phyloP scores from a whole-genome alignment of 1,284 basidiomycete species.

The Tilletia horrida region DNA sequence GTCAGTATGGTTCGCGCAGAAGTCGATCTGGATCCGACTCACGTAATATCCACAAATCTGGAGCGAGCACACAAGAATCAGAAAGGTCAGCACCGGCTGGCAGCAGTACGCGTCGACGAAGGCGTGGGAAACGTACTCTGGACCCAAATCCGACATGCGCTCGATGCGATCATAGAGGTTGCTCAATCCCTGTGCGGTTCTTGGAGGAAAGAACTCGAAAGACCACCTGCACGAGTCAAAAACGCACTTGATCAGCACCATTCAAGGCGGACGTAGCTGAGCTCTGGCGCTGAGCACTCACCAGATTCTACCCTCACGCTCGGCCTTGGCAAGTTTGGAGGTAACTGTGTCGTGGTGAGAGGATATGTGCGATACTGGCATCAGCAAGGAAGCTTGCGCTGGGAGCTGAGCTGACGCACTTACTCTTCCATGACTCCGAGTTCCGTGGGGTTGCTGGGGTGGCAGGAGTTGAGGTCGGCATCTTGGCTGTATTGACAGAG shows the following conservation, averaged over 20 bases:
- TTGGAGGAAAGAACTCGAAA: conserved; percentile 93
- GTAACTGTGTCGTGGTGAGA: conserved; percentile 32
- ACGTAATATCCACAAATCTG: conserved; percentile 18
- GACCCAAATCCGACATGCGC: conserved; percentile 90
- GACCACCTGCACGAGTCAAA: conserved; percentile 53
- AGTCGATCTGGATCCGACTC: not conserved
- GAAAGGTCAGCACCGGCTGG: not conserved
- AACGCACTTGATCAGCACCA: too few relatives aligned
- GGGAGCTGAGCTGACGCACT: not conserved
- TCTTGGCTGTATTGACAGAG: not conserved
- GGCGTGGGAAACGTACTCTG: conserved; percentile 71
- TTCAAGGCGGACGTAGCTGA: too few relatives aligned
- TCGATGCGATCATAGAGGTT: conserved; percentile 76
- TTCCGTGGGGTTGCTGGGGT: conserved; percentile 1
- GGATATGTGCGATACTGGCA: not conserved
- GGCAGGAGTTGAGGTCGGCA: not conserved
- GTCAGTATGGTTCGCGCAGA: not conserved
- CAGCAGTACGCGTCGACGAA: conserved; percentile 49
- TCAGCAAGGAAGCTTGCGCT: not conserved
- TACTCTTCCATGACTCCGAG: conserved; percentile 21
- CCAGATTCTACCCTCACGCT: conserved; percentile 51
- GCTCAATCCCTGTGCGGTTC: conserved; percentile 73
- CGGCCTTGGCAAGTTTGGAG: conserved; percentile 52
- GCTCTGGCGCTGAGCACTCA: conserved; percentile 1
- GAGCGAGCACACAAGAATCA: not conserved